These are phyloP conservation scores for Trichoderma afroharzianum DNA, from an alignment of 2,329 filamentous ascomycete genomes.

Conservation along the genomic window DNA sequence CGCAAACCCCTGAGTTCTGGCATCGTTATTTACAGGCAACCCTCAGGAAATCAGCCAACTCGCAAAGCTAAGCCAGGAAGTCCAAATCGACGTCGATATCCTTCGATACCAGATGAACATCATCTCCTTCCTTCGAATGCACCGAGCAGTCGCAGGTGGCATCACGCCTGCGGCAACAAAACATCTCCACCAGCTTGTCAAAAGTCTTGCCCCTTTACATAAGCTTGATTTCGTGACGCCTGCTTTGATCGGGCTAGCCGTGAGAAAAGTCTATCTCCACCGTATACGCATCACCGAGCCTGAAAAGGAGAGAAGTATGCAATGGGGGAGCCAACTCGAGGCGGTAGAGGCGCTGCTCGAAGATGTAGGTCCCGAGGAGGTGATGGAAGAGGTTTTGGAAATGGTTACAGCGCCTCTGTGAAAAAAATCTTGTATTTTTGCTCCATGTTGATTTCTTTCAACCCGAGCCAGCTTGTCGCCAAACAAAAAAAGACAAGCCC, in stretches of 20 bases:
- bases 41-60: slow-evolving; percentile 57
- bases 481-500: not conserved
- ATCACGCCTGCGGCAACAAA: slow-evolving; percentile 75
- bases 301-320: slow-evolving; percentile 77
- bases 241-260: slow-evolving; percentile 76
- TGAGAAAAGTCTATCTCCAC: slow-evolving; percentile 84
- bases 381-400: slow-evolving; percentile 61
- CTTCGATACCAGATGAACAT: slow-evolving; percentile 84
- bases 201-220: slow-evolving; percentile 77
- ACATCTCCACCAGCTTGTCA: slow-evolving; percentile 67
- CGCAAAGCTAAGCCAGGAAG: slow-evolving; percentile 52
- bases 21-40: slow-evolving; percentile 16
- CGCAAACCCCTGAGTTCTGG: not conserved
- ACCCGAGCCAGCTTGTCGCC: not conserved
- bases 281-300: slow-evolving; percentile 68
- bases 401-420: slow-evolving; percentile 52
- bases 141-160: slow-evolving; percentile 76
- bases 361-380: slow-evolving; percentile 56
- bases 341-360: slow-evolving; percentile 67
- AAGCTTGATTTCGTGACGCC: slow-evolving; percentile 77
- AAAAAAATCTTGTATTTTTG: slow-evolving; percentile 26
- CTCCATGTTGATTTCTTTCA: slow-evolving; percentile 24
- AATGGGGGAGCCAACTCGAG: slow-evolving; percentile 80
- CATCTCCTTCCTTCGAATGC: slow-evolving; percentile 79
- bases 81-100: slow-evolving; percentile 71